Base-by-base conservation (phyloP, 768 basidiomycete species). In the Suillus plorans region DNA sequence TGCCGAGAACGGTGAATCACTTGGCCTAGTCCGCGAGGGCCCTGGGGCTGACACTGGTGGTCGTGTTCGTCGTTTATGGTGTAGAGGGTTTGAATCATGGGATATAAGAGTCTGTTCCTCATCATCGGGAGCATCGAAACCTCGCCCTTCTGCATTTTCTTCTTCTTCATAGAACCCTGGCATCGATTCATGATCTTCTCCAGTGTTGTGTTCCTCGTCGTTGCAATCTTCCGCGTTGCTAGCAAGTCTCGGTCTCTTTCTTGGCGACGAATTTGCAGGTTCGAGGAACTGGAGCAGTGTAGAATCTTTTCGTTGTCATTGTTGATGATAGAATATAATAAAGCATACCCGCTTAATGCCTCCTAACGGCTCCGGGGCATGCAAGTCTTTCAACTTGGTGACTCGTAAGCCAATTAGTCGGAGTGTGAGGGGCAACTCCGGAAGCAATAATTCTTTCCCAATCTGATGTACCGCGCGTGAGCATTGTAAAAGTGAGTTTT, bases 371-470 rank as follows among this genome's bases (percentile, higher is more conserved):
- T 80, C 76, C 52, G 37, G 39, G 7, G 81, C 81, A 64, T 84
- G 83, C 37, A 96, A 76, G 77, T 99, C 97, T 71, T 92, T 92
- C 69, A 99, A 78, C 67, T 93, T 96, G 4, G 93, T 95, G 12
- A 97, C 83, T 53, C 96, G 82, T 34, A 99, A 78, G 6, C 97
- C 97, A 67, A 99, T 90, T 25, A 99, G 80, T 39, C 97, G 85
- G 28, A 99, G 78, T 37, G 84, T 86, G 36, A 96, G 74, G 0
- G 94, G 94, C 42, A 92, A 77, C 75, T 96, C 95, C 8, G 89
- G 84, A 63, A 89, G 81, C 16, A 99, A 80, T 14, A 98, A 81
- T 62, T 93, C 91, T 69, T 89, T 89, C 8, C 94, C 96, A 60
- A 87, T 87, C 87, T 94, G 71, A 31, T 62, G 61, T 44, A 63